Evolutionary conservation across 345 rosid genomes (phyloP), one percentile per base, ranked within the genome.

Genomic region (Acer negundo): DNA sequence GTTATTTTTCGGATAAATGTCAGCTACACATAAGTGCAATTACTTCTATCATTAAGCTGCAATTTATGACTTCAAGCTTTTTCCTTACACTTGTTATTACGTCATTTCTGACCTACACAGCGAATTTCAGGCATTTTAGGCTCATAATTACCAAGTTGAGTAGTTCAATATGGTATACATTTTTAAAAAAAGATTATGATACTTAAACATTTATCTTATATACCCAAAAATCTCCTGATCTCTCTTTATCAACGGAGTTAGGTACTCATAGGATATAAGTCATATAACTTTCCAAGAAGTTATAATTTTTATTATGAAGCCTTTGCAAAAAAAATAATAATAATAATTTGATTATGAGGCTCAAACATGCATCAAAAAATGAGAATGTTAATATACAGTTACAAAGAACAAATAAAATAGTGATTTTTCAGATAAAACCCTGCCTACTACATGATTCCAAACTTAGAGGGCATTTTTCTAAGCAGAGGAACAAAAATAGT

Each of bases 41-140:
- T 40, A 76, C 55, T 76, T 67, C 24, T 76, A 67, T 56, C 16
- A 55, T 58, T 68, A 61, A 71, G 74, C 31, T 62, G 56, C 47
- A 69, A 46, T 17, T 62, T 69, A 19, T 58, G 26, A 53, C 16
- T n/a, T 55, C 56, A 53, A 75, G 15, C 72, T 40, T 62, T 22
- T 76, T 40, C n/a, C 70, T 65, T 67, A 40, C 28, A 56, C n/a
- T 74, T 63, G 0, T 13, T 56, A 56, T 55, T 17, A 42, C 6
- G 46, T 24, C 65, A 40, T 10, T 31, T 40, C 59, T 42, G 23
- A 59, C 73, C 65, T 67, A 49, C 44, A 58, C 13, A 56, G 12
- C 40, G 38, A 67, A 58, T 42, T 65, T 67, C 47, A 49, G 35
- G 26, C 22, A 7, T 67, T 15, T 38, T 35, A 28, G 17, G 70